phyloP scores from a whole-genome alignment of 1,139 yeast genomes.

The Nakaseomyces bracarensis region DNA sequence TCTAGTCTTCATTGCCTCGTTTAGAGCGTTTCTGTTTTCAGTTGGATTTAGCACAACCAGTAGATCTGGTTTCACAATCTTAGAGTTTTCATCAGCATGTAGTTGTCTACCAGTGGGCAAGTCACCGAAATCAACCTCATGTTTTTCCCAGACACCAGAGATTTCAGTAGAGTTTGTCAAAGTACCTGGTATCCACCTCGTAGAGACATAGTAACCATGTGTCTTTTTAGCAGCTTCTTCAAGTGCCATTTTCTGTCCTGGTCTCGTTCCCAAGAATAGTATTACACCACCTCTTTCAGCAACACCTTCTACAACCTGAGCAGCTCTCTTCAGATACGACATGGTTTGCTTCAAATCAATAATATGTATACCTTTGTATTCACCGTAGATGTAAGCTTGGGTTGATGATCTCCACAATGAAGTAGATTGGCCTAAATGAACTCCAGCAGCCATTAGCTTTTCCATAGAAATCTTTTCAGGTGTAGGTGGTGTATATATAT shows the following conservation, averaged over 20 bases:
- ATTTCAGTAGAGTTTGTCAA: constrained; percentile 78
- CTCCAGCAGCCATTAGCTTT: constrained; percentile 81
- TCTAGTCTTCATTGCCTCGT: constrained; percentile 73
- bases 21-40: constrained; percentile 72
- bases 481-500: constrained; percentile 48
- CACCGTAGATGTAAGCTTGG: constrained; percentile 82
- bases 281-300: constrained; percentile 79
- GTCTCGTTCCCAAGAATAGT: constrained; percentile 75
- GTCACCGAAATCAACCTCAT: constrained; percentile 63
- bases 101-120: constrained; percentile 51
- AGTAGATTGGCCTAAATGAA: constrained; percentile 86
- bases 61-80: constrained; percentile 74
- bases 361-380: constrained; percentile 78
- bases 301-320: constrained; percentile 70
- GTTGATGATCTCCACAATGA: constrained; percentile 75
- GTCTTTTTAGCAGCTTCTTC: constrained; percentile 73
- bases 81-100: constrained; percentile 37
- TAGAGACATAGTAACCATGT: constrained; percentile 71
- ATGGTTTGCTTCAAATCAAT: constrained; percentile 84
- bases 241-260: constrained; percentile 67
- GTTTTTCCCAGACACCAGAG: constrained; percentile 47
- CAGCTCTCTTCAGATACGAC: constrained; percentile 65
- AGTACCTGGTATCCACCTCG: constrained; percentile 93
- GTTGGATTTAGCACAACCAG: constrained; percentile 81
- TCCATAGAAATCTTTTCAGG: constrained; percentile 54